A percentile compares a stretch with the other conserved stretches of the same genome.
phyloP scores from a whole-genome alignment of 2,329 filamentous ascomycete genomes.

The Mycocentrospora acerina region DNA sequence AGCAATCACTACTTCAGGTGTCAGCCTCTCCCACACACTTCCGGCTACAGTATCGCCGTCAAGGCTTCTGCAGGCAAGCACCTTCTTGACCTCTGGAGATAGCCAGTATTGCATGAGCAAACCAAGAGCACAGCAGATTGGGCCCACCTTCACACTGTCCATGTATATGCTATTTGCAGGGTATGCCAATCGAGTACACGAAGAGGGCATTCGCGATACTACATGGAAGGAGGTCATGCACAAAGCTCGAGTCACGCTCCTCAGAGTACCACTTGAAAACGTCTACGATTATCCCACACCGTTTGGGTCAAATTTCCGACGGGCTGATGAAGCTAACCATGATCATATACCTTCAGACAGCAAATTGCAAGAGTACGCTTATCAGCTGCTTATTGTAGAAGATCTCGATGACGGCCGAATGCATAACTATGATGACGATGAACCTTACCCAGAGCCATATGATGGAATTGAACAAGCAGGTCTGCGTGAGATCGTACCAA shows the following conservation, averaged over 20 bases:
- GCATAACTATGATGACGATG: conserved; percentile 64
- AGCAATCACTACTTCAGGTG: conserved; percentile 90
- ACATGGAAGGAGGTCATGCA: conserved; percentile 97
- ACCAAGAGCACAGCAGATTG: conserved; percentile 72
- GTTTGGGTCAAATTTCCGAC: conserved; percentile 15
- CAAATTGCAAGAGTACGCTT: conserved; percentile 67
- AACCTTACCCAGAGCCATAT: conserved; percentile 58
- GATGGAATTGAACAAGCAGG: conserved; percentile 64
- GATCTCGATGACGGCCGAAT: conserved; percentile 73
- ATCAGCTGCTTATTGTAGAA: conserved; percentile 80
- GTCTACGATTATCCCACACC: conserved; percentile 49
- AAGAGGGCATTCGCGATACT: conserved; percentile 62
- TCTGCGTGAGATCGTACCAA: conserved; percentile 66
- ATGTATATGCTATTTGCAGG: conserved; percentile 94
- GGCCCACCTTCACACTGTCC: conserved; percentile 81
- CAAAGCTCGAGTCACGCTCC: conserved; percentile 81
- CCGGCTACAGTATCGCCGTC: conserved; percentile 86
- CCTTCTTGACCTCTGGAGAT: conserved; percentile 84
- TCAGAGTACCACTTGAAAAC: conserved; percentile 65
- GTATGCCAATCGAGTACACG: conserved; percentile 62
- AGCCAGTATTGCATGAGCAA: conserved; percentile 72
- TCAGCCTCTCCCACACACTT: conserved; percentile 77
- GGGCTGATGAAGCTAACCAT: conserved; percentile 17
- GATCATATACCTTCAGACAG: conserved; percentile 45
- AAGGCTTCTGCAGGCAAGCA: conserved; percentile 86